Percentiles rank a stretch among this genome's conserved stretches.
Evolutionary conservation across 176 grass and related monocot genomes (phyloP).

Genomic region (Juncus effusus): DNA sequence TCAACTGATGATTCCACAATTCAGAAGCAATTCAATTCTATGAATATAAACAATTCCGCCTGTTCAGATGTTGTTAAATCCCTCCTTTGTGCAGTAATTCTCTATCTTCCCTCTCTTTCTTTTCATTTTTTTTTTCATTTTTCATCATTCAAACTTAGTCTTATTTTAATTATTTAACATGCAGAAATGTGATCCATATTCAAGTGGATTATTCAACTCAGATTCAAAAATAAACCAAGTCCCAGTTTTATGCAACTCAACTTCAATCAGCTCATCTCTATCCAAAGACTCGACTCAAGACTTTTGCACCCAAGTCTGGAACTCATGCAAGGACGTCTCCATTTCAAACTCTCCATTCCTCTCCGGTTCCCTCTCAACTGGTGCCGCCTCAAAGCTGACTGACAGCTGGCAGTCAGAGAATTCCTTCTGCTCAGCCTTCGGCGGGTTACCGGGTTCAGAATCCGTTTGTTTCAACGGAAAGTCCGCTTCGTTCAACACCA

Average conservation of each 20-base stretch:
- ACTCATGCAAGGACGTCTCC: conserved; percentile 58
- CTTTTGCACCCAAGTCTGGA: conserved; percentile 65
- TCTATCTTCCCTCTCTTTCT: not conserved
- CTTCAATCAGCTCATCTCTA: conserved; percentile 35
- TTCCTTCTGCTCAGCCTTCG: conserved; percentile 71
- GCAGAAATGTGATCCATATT: conserved; percentile 80
- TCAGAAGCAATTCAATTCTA: conserved; percentile 30
- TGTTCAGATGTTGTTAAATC: conserved; percentile 37
- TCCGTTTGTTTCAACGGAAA: conserved; percentile 70
- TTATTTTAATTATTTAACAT: not conserved
- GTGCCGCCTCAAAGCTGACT: conserved; percentile 43
- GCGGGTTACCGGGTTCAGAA: conserved; percentile 43
- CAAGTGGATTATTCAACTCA: conserved; percentile 53
- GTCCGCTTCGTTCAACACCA: conserved; percentile 60
- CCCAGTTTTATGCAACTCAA: conserved; percentile 64
- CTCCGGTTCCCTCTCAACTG: conserved; percentile 39
- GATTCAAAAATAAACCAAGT: conserved; percentile 37
- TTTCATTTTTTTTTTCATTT: not conserved
- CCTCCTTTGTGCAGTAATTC: conserved; percentile 33
- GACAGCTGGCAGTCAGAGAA: conserved; percentile 69
- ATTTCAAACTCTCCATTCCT: conserved; percentile 78
- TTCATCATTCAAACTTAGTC: not conserved
- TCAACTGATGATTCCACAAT: conserved; percentile 32
- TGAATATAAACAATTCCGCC: conserved; percentile 34
- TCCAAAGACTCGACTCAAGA: conserved; percentile 53